These are phyloP conservation scores for Lumnitzera racemosa DNA, from an alignment of 345 rosid species.

Conservation along the genomic window DNA sequence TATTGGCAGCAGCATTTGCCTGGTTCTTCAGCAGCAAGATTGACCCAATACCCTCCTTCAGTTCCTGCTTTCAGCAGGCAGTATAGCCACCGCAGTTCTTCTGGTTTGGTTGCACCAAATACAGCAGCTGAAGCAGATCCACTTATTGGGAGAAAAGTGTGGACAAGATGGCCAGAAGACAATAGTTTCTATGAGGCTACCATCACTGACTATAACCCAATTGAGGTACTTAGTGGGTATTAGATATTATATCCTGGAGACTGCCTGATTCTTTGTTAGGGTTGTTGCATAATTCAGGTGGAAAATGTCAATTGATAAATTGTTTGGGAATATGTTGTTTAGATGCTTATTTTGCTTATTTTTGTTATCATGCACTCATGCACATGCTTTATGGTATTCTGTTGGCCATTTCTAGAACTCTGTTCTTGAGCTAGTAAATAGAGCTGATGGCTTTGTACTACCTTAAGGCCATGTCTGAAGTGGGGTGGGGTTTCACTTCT, in stretches of 20 bases:
- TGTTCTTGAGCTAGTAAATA: too few species aligned
- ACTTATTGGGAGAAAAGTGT: constrained; percentile 77
- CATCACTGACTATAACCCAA: constrained; percentile 70
- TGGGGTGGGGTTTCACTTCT: too few species aligned
- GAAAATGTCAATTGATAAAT: too few species aligned
- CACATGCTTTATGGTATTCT: too few species aligned
- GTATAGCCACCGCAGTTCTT: constrained; percentile 34
- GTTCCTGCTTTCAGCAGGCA: constrained; percentile 48
- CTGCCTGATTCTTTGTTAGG: neutral
- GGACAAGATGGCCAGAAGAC: constrained; percentile 99
- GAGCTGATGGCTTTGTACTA: too few species aligned
- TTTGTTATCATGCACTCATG: too few species aligned
- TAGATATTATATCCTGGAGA: neutral
- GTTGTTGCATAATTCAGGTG: neutral
- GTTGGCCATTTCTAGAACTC: too few species aligned
- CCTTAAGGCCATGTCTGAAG: too few species aligned
- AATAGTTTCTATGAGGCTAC: constrained; percentile 87
- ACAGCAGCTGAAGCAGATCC: constrained; percentile 48
- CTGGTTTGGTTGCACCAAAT: constrained; percentile 42
- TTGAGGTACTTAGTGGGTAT: constrained; percentile 40
- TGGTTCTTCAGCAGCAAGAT: constrained; percentile 29
- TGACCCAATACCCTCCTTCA: constrained; percentile 52
- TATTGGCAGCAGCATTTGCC: constrained; percentile 27
- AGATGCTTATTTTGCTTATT: too few species aligned
- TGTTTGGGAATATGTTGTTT: too few species aligned